Evolutionary conservation across 441 rosid genomes (phyloP).

Genomic region (Euphorbia neoarborescens): DNA sequence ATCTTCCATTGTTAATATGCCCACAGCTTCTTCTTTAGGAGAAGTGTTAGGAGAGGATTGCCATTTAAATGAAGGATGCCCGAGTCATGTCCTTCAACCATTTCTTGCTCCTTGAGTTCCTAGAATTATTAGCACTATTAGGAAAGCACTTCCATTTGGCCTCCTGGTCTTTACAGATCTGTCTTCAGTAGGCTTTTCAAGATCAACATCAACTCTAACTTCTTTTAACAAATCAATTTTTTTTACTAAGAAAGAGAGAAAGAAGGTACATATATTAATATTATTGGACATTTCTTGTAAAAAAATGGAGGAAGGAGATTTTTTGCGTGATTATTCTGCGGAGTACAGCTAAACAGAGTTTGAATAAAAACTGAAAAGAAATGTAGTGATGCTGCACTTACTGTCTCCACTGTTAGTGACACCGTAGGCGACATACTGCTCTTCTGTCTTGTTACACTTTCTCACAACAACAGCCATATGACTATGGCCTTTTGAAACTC

Average conservation of each 20-base stretch:
- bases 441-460: constrained; percentile 31
- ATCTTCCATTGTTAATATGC: constrained; percentile 94
- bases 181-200: constrained; percentile 47
- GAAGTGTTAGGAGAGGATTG: constrained; percentile 50
- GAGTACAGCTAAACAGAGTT: background rate
- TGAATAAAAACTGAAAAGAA: no score
- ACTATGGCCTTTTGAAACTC: constrained; percentile 66
- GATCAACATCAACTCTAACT: constrained; percentile 52
- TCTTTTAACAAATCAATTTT: constrained; percentile 42
- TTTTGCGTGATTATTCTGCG: background rate
- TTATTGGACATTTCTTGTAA: background rate
- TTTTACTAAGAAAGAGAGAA: background rate
- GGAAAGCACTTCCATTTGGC: constrained; percentile 88
- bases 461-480: constrained; percentile 56
- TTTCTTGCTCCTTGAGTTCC: constrained; percentile 51
- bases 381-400: constrained; percentile 23
- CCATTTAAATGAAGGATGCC: constrained; percentile 66
- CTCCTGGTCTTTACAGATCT: constrained; percentile 49
- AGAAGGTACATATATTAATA: background rate
- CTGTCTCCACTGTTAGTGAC: constrained; percentile 27
- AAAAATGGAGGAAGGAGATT: background rate
- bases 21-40: constrained; percentile 81
- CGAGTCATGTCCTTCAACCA: constrained; percentile 62
- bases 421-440: constrained; percentile 24
- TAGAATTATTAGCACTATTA: constrained; percentile 31